These are phyloP conservation scores for Phlebopus sp. DNA, from an alignment of 1,284 basidiomycete genomes.

Conservation along the genomic window DNA sequence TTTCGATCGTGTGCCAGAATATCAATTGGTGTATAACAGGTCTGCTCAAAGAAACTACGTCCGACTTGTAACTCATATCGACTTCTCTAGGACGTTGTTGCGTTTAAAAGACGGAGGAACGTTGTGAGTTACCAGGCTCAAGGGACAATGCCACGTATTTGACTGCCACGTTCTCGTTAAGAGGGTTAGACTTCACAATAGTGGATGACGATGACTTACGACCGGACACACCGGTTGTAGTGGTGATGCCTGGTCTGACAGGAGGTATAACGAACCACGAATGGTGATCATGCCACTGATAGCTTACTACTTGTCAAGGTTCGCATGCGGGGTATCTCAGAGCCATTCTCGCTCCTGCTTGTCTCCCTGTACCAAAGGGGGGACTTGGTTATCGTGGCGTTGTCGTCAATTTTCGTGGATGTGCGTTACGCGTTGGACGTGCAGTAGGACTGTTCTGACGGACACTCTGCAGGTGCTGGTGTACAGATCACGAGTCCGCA, in stretches of 20 bases:
- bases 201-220: slow-evolving; percentile 49
- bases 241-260: slow-evolving; percentile 84
- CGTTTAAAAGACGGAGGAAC: slow-evolving; percentile 69
- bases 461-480: slow-evolving; percentile 60
- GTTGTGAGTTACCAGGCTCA: slow-evolving; percentile 43
- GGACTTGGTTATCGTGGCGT: slow-evolving; percentile 86
- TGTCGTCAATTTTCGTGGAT: slow-evolving; percentile 91
- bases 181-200: slow-evolving; percentile 74
- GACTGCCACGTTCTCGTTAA: slow-evolving; percentile 34
- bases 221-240: slow-evolving; percentile 75
- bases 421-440: slow-evolving; percentile 43
- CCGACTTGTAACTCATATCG: slow-evolving; percentile 6
- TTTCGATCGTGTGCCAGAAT: slow-evolving; percentile 68
- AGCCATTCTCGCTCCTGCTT: slow-evolving; percentile 71
- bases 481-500: slow-evolving; percentile 79
- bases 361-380: slow-evolving; percentile 64
- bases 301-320: slow-evolving; percentile 36
- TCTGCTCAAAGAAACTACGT: slow-evolving; percentile 18
- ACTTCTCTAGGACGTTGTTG: slow-evolving; percentile 47
- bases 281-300: slow-evolving; percentile 2
- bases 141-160: neutral
- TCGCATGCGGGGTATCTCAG: slow-evolving; percentile 89
- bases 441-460: slow-evolving; percentile 11
- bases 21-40: slow-evolving; percentile 67
- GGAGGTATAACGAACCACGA: slow-evolving; percentile 53